Evolutionary conservation across 176 grass and related monocot genomes (phyloP), one percentile per base, ranked within the genome.

Genomic region (Oryza meridionalis): DNA sequence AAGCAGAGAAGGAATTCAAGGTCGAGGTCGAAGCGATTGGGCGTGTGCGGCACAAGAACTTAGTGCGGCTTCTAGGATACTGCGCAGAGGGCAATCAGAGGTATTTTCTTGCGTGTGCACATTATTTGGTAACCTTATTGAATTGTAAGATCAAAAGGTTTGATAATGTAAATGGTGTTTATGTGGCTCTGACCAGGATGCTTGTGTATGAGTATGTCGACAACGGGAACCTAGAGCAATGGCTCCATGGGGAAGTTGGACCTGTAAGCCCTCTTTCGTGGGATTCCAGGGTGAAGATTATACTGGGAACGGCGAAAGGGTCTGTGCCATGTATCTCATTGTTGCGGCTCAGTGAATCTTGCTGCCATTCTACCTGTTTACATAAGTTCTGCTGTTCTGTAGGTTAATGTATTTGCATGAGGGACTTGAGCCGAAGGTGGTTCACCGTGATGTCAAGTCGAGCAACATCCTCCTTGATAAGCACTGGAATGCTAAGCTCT

Each of bases 1-100:
- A 99, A 73, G 96, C 96, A 55, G 96, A 99, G 81, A 96, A 77
- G 70, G 96, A 99, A 94, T 99, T 99, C 77, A 96, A 96, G 86
- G 91, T 95, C 9, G 96, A 99, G 89, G 96, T 99, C 0, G 96
- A 99, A 92, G 91, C 96, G 9, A 99, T 99, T 24, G 96, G 96
- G 12, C 93, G 96, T 24, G 96, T 94, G 81, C 93, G 91, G 32
- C 96, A 99, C 83, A 99, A 99, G 81, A 96, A 96, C 77, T 83
- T 99, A 3, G 96, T 84, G 25, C 92, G 91, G 32, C 91, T 99
- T 68, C 86, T 99, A 42, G 96, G 96, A 32, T 99, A 94, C 27
- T 94, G 96, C 73, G 91, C 89, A 9, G 88, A 99, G 86, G 93
- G 96, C 66, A 85, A 84, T 87, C 96, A 94, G 35, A 94, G 96